A percentile compares a stretch with the other conserved stretches of the same genome.
phyloP scores from a whole-genome alignment of 1,284 basidiomycete genomes.

The Ustilago nuda region DNA sequence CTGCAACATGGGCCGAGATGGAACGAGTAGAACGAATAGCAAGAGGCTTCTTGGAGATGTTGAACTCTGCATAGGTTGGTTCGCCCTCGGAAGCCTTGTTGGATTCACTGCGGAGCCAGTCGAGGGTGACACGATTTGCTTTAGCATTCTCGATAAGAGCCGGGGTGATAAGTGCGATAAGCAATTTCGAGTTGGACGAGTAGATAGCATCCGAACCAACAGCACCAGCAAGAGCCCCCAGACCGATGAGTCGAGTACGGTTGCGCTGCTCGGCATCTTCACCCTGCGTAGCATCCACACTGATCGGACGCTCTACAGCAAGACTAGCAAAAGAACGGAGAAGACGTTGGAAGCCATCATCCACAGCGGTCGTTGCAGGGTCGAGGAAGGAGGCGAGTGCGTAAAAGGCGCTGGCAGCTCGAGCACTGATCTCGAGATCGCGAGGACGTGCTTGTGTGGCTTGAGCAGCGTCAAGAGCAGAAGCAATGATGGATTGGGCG shows the following conservation, averaged over 20 bases:
- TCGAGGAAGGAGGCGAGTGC: conserved; percentile 93
- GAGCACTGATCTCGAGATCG: conserved; percentile 86
- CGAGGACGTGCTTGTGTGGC: conserved; percentile 37
- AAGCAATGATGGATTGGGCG: conserved; percentile 80
- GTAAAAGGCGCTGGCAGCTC: conserved; percentile 86
- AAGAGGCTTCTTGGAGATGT: conserved; percentile 78
- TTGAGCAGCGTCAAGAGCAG: conserved; percentile 76
- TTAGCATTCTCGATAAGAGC: conserved; percentile 80
- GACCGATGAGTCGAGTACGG: conserved; percentile 85
- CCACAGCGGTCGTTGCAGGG: conserved; percentile 75
- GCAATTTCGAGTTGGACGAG: conserved; percentile 80
- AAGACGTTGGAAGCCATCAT: conserved; percentile 75
- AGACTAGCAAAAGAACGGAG: conserved; percentile 79
- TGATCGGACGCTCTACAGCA: conserved; percentile 55
- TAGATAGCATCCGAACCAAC: conserved; percentile 87
- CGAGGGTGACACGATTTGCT: conserved; percentile 73
- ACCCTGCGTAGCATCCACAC: conserved; percentile 19
- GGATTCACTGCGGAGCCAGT: conserved; percentile 77
- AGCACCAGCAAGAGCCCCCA: conserved; percentile 84
- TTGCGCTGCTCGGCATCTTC: conserved; percentile 48
- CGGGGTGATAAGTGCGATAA: conserved; percentile 79
- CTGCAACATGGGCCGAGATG: conserved; percentile 85
- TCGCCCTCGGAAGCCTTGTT: conserved; percentile 77
- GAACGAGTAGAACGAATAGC: conserved; percentile 84
- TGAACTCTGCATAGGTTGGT: conserved; percentile 76